Conservation (phyloP, 1,284 basidiomycete genomes). For the Caloboletus firmus region DNA sequence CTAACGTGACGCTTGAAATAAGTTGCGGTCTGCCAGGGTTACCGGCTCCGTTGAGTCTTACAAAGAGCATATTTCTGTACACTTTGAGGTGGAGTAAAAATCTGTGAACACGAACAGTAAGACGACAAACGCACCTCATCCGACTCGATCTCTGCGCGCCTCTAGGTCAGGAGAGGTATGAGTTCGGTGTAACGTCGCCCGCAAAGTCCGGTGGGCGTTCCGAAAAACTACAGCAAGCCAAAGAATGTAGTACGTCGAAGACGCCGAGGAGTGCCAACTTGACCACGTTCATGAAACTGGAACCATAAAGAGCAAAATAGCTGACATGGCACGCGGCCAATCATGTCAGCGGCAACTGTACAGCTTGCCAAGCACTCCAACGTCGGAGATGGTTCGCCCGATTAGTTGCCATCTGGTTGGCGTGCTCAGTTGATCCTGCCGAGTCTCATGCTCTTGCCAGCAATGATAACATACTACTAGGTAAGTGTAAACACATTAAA, state of each 20-base stretch:
- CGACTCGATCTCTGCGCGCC: background rate
- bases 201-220: background rate
- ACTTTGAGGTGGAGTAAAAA: background rate
- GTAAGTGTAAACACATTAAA: too few relatives aligned
- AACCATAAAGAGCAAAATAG: too few relatives aligned
- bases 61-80: background rate
- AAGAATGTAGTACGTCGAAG: too few relatives aligned
- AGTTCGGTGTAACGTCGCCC: background rate
- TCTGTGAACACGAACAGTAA: background rate
- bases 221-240: slow-evolving; percentile 17
- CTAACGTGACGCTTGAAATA: background rate
- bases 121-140: background rate
- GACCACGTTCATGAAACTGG: too few relatives aligned
- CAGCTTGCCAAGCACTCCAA: slow-evolving; percentile 23
- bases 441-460: background rate
- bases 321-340: background rate
- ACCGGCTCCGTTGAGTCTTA: background rate
- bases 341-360: background rate
- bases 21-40: too few relatives aligned
- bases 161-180: background rate
- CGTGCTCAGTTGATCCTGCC: background rate
- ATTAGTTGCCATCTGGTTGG: slow-evolving; percentile 5
- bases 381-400: background rate
- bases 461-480: too few relatives aligned
- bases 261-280: too few relatives aligned